These are phyloP conservation scores for Pholiota conissans DNA, from an alignment of 768 basidiomycete species.

Conservation along the genomic window DNA sequence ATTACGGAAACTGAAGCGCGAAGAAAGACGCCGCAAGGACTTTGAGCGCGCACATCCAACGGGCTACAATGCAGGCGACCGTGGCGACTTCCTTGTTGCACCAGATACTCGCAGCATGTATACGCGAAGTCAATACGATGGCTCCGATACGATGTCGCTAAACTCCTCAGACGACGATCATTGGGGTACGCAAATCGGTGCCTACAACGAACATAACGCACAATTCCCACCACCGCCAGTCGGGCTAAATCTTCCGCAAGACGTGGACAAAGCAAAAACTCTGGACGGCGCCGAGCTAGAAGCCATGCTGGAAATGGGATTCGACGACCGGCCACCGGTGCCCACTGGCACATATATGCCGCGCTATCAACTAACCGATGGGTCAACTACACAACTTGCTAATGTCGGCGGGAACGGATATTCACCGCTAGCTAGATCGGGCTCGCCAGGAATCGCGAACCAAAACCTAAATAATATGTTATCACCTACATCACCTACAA, in stretches of 20 bases:
- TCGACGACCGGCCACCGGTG: conserved; percentile 70
- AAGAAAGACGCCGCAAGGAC: conserved; percentile 78
- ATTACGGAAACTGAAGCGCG: conserved; percentile 85
- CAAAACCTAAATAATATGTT: conserved; percentile 30
- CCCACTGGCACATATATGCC: conserved; percentile 42
- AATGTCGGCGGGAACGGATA: conserved; percentile 52
- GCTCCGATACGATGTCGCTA: conserved; percentile 80
- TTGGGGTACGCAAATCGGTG: conserved; percentile 95
- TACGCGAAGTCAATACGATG: conserved; percentile 64
- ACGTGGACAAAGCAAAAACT: conserved; percentile 41
- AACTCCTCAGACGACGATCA: conserved; percentile 91
- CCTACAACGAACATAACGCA: conserved; percentile 83
- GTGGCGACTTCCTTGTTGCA: conserved; percentile 62
- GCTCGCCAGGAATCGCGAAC: conserved; percentile 37
- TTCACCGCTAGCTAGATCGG: conserved; percentile 51
- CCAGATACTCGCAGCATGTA: conserved; percentile 48
- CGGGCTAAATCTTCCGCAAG: conserved; percentile 52
- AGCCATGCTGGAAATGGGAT: conserved; percentile 90
- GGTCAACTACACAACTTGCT: conserved; percentile 43
- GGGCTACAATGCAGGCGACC: conserved; percentile 63
- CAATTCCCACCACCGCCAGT: conserved; percentile 85
- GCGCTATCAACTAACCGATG: conserved; percentile 67
- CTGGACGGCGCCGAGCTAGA: conserved; percentile 80
- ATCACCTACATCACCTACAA: conserved; percentile 42
- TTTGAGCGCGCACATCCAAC: conserved; percentile 77